Evolutionary conservation across 371 early-diverging fungal species (phyloP), one percentile per base, ranked within the genome.

Genomic region (Amoeboaphelidium protococcarum): DNA sequence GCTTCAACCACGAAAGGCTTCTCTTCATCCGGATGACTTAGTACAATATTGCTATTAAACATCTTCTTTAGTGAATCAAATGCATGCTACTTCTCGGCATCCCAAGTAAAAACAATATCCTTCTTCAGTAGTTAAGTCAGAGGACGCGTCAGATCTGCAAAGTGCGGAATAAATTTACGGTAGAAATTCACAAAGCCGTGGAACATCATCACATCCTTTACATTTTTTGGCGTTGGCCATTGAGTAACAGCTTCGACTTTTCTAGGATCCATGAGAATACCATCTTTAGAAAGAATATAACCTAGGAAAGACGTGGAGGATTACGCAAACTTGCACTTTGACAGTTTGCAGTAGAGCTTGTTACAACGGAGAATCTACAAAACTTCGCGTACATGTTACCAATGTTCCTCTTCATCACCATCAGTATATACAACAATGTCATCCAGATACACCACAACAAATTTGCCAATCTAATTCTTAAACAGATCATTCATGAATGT

Each of bases 381-480:
- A 0, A 72, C 47, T 6, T 37, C 16, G 2, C 23, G 25, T 12
- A 69, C 40, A 47, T 73, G 63, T 4, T 41, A 2, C 2, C 47
- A 23, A 44, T 74, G 72, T 23, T 71, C 64, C 10, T 65, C 58
- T n/a, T n/a, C n/a, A n/a, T 26, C n/a, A 6, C 54, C 58, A 45
- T 4, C n/a, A 3, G 64, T 63, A 45, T 56, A 73, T 20, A 78
- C 66, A 0, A 74, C 48, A 0, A 74, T 67, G 48, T 74, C 68
- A 48, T 78, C 73, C 0, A 75, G 41, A 31, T 68, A 76, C 1
- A 67, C 41, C 0, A 68, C 41, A 0, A 57, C 57, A 22, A 50
- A 67, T 2, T 57, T 52, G 45, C 66, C 66, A 0, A 63, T 23
- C 23, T 55, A 49, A 1, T 59, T 55, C 0, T 48, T 40, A 0